Base-by-base conservation (phyloP, 331 rosid genomes). In the Saraca asoca region DNA sequence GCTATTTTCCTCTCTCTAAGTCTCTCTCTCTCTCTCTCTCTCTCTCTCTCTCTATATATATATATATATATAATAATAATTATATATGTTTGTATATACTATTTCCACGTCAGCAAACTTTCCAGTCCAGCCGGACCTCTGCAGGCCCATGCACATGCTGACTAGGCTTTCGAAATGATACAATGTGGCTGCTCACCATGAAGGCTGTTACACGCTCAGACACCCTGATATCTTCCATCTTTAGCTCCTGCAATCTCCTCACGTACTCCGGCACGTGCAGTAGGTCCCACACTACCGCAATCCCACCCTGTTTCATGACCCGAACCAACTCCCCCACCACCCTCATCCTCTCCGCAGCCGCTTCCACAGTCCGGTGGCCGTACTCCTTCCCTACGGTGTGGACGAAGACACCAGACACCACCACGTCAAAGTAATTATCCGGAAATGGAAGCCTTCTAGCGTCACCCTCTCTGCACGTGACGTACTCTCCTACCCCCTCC, bases 401-500 rank as follows among this genome's bases (percentile, higher is more conserved):
- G 57, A 94, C 85, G 65, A 90, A 94, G 80, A 83, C 96, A 3
- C 95, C 97, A 0, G 99, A 94, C 0, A 94, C 99, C 55, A 94
- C 97, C 68, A 94, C 97, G 68, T 94, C 99, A 71, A 94, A 94
- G 80, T 82, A 90, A 33, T 85, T 87, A 7, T 94, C 99, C 42
- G 88, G 88, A 73, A 94, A 94, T 24, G 99, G 99, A 24, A 94
- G 51, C 66, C 96, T 48, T 65, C 95, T 68, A 12, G 91, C 92
- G 65, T 94, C 99, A 0, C 99, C 96, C 46, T 94, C 99, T 18
- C 90, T 77, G 77, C 99, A 94, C 42, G 99, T 94, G 44, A 90
- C 99, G 75, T 94, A 94, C 58, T 94, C 99, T 0, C 92, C 99
- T 0, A 94, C 99, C 0, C 99, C 99, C 45, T 94, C 99, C 77